Base-by-base conservation (phyloP, 2,329 filamentous ascomycete genomes). In the Fusarium robinianum region DNA sequence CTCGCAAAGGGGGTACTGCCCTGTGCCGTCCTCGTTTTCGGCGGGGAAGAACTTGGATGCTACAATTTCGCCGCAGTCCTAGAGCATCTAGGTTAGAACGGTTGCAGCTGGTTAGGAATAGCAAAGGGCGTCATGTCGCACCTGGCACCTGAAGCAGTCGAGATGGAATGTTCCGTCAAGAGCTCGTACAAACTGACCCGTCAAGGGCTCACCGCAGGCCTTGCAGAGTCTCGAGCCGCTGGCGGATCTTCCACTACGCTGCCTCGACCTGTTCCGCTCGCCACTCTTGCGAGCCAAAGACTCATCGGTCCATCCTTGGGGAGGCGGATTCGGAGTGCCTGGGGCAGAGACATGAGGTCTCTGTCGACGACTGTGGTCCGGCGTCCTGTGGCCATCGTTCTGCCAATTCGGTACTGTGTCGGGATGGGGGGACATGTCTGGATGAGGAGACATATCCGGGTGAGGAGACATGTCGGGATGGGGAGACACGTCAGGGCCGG, bases 41-140 rank as follows among this genome's bases (percentile, higher is more conserved):
- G 95, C 88, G 2, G 94, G 94, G 70, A 99, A 99, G 79, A 99
- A 99, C 64, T 99, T 99, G 38, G 92, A 96, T 27, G 94, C 94
- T 24, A 99, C 94, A 49, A 97, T 95, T 68, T 96, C 87, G 57
- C 88, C 90, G 64, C 94, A 99, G 67, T 99, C 94, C 92, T 97
- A 66, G 27, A 56, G 35, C 32, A 27, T 33, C 12, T 22, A 40
- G 16, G 26, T 60, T 59, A 61, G 58, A 33, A 26, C 55, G 32
- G n/a, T n/a, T n/a, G n/a, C n/a, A n/a, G n/a, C n/a, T n/a, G n/a
- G 39, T 16, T 12, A 17, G 24, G 16, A 31, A 16, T 21, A 40
- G 16, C 22, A 12, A 41, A 24, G 41, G 41, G n/a, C 26, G 41
- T 26, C 40, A 29, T 35, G 41, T 26, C 46, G 45, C 80, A 96